phyloP scores from a whole-genome alignment of 805 yeast genomes.

The Scheffersomyces coipomensis region DNA sequence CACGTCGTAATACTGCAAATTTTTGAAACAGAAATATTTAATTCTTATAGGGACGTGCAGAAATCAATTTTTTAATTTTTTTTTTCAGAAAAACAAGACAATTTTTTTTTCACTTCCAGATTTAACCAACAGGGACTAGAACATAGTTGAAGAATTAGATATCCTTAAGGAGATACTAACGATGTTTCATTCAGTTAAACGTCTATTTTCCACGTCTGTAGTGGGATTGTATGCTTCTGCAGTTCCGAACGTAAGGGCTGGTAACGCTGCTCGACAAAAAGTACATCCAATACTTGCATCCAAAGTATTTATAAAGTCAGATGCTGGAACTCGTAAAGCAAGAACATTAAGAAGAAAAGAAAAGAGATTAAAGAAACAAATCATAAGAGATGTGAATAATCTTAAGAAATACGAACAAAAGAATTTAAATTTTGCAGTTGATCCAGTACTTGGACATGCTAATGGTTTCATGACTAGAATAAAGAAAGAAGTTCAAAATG shows the following conservation, averaged over 20 bases:
- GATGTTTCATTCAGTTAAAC: too few relatives aligned
- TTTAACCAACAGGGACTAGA: too few relatives aligned
- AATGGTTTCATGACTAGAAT: slow-evolving; percentile 68
- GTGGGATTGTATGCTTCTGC: slow-evolving; percentile 7
- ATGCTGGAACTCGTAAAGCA: slow-evolving; percentile 30
- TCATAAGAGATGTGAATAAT: slow-evolving; percentile 38
- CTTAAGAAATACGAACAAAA: slow-evolving; percentile 36
- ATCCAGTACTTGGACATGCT: slow-evolving; percentile 81
- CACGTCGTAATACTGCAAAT: too few relatives aligned
- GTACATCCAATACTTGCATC: slow-evolving; percentile 30
- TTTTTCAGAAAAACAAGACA: too few relatives aligned
- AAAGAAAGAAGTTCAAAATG: slow-evolving; percentile 63
- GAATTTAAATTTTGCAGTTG: slow-evolving; percentile 44
- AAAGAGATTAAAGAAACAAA: slow-evolving; percentile 38
- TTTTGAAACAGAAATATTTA: too few relatives aligned
- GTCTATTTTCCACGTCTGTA: slow-evolving; percentile 16
- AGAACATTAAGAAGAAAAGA: slow-evolving; percentile 38
- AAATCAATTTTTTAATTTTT: too few relatives aligned
- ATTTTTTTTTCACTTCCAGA: too few relatives aligned
- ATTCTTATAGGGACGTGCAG: too few relatives aligned
- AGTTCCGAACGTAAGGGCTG: slow-evolving; percentile 6
- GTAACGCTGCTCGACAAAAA: background rate
- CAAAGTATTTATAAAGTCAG: slow-evolving; percentile 31
- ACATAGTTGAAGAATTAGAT: too few relatives aligned
- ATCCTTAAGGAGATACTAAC: too few relatives aligned